These are phyloP conservation scores for Lentinula detonsa DNA, from an alignment of 768 basidiomycete species.

Conservation along the genomic window DNA sequence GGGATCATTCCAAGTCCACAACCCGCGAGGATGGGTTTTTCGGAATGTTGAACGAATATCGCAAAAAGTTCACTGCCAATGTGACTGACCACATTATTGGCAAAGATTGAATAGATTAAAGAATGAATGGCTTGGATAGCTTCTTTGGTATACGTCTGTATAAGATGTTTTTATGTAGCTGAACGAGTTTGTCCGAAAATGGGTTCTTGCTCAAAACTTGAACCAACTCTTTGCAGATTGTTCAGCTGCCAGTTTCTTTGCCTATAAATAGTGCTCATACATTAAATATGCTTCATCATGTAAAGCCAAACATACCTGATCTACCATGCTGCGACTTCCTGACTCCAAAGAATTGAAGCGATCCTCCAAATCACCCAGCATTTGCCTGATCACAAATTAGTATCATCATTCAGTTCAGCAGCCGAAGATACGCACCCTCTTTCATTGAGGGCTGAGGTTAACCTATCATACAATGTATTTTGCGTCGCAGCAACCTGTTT, in stretches of 20 bases:
- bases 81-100: constrained; percentile 28
- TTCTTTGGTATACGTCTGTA: no score
- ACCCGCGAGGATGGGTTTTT: constrained; percentile 34
- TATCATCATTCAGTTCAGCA: background rate
- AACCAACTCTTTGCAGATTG: constrained; percentile 67
- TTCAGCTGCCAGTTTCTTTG: constrained; percentile 56
- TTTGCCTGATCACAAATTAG: constrained; percentile 35
- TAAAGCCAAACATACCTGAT: constrained; percentile 38
- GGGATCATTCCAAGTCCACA: constrained; percentile 34
- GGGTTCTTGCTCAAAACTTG: constrained; percentile 24
- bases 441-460: constrained; percentile 53
- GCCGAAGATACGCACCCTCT: constrained; percentile 42
- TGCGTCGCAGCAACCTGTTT: constrained; percentile 24
- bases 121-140: no score
- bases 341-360: constrained; percentile 59
- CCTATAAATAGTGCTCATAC: constrained; percentile 26
- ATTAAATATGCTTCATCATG: background rate
- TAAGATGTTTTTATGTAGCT: no score
- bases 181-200: no score
- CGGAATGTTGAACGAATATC: constrained; percentile 36
- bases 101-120: background rate
- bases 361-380: constrained; percentile 55
- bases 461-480: constrained; percentile 34
- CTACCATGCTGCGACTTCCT: constrained; percentile 60
- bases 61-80: constrained; percentile 35